Evolutionary conservation across 176 grass and related monocot species (phyloP), one percentile per base, ranked within the genome.

Genomic region (Rhipidocladum racemiflorum): DNA sequence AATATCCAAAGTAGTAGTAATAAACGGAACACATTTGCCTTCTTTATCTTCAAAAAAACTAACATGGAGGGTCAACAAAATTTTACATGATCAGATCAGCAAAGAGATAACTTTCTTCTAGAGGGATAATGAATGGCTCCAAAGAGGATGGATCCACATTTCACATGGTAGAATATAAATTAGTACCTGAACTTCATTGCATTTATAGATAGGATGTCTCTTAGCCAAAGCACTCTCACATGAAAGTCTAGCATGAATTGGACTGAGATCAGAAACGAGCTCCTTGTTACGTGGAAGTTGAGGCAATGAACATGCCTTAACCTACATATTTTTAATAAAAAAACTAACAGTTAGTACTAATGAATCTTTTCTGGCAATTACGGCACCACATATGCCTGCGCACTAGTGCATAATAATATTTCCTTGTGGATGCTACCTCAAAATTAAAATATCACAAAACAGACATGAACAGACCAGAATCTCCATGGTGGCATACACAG

Each of bases 181-280:
- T 42, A 64, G 36, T 88, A 97, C 95, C 95, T 97, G 95, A 74
- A 90, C 79, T 91, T 98, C 92, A 44, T 64, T 95, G 82, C 96
- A 98, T 87, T 85, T 92, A 70, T 95, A 95, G 86, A 93, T 83
- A 43, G 96, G 92, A 91, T 98, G 88, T 62, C 87, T 94, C 80
- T 87, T 87, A 65, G 92, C 92, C 85, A 90, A 46, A 70, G 70
- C 65, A 81, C 77, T 93, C 81, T 95, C 90, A 65, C 75, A 88
- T 7, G 88, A 91, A 61, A 98, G 88, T 90, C 62, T 95, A 78
- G 90, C 87, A 86, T 98, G 90, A 88, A 98, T 89, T 81, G 96
- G 96, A 59, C 84, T 68, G 53, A 98, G 82, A 77, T 93, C 87
- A 75, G 96, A 88, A 86, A 95, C 9, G 38, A 98, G 88, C 73